These are phyloP conservation scores for Zygotorulaspora chibaensis DNA, from an alignment of 805 yeast genomes.

Conservation along the genomic window DNA sequence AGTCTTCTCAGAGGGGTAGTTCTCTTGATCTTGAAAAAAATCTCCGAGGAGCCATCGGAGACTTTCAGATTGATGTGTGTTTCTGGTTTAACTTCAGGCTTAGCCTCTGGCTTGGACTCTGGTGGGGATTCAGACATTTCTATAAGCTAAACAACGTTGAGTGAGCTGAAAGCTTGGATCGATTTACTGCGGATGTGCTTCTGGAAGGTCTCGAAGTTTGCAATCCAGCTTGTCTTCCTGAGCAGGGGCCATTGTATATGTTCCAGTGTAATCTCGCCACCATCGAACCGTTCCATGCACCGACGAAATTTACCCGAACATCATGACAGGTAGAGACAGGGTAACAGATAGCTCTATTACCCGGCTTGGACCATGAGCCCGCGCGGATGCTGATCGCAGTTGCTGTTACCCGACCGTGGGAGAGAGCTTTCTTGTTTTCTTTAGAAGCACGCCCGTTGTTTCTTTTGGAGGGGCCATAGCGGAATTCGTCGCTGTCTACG, in stretches of 20 bases:
- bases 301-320: not conserved
- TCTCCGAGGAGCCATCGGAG: slow-evolving; percentile 89
- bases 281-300: not conserved
- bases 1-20: slow-evolving; percentile 88
- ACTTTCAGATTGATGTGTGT: slow-evolving; percentile 92
- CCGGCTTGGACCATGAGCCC: too few relatives aligned
- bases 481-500: too few relatives aligned
- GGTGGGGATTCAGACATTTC: slow-evolving; percentile 31
- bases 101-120: slow-evolving; percentile 39
- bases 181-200: not conserved
- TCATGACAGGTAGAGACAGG: too few relatives aligned
- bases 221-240: not conserved
- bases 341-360: too few relatives aligned
- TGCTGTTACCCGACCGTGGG: too few relatives aligned
- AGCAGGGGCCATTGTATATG: not conserved
- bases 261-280: slow-evolving; percentile 3
- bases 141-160: not conserved
- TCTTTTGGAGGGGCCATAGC: too few relatives aligned
- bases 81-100: slow-evolving; percentile 55
- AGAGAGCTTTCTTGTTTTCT: too few relatives aligned
- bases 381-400: too few relatives aligned
- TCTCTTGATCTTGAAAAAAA: slow-evolving; percentile 90
- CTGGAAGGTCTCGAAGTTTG: not conserved
- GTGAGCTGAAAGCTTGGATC: too few relatives aligned
- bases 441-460: too few relatives aligned